A percentile compares a stretch with the other conserved stretches of the same genome.
Conservation (phyloP, 192 early-diverging fungal species). For the Backusella luteola region DNA sequence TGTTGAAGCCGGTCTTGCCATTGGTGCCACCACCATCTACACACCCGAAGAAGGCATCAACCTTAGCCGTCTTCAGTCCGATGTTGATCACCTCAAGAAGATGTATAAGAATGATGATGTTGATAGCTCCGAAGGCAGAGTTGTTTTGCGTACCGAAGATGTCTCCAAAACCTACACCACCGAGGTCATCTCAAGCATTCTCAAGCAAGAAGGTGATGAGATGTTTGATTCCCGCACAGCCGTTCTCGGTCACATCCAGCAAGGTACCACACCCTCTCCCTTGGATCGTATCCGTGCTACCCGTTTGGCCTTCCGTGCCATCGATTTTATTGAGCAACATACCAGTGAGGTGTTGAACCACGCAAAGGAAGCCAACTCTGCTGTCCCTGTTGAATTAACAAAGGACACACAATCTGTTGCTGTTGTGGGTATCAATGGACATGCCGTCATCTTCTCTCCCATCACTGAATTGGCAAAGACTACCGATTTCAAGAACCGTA, state of each 20-base stretch:
- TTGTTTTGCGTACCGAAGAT: constrained; percentile 79
- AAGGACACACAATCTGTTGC: constrained; percentile 56
- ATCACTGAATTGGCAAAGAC: constrained; percentile 61
- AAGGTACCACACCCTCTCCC: constrained; percentile 92
- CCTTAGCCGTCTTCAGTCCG: constrained; percentile 76
- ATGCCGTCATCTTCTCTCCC: constrained; percentile 71
- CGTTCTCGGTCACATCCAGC: constrained; percentile 93
- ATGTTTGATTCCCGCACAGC: constrained; percentile 91
- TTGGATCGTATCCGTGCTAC: constrained; percentile 95
- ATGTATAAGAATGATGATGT: constrained; percentile 78
- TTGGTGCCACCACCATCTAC: constrained; percentile 89
- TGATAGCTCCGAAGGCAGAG: constrained; percentile 76
- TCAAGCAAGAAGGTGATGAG: constrained; percentile 82
- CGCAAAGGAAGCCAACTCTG: constrained; percentile 38
- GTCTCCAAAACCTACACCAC: constrained; percentile 87
- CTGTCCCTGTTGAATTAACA: constrained; percentile 61
- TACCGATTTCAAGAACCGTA: constrained; percentile 81
- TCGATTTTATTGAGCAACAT: constrained; percentile 81
- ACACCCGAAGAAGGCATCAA: constrained; percentile 91
- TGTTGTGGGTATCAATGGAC: constrained; percentile 83
- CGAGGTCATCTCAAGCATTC: constrained; percentile 79
- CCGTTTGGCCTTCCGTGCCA: constrained; percentile 73
- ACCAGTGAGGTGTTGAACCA: constrained; percentile 52
- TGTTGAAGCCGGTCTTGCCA: constrained; percentile 77
- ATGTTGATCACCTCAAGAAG: constrained; percentile 75